These are phyloP conservation scores for Trapa incisa DNA, from an alignment of 345 rosid genomes.

Conservation along the genomic window DNA sequence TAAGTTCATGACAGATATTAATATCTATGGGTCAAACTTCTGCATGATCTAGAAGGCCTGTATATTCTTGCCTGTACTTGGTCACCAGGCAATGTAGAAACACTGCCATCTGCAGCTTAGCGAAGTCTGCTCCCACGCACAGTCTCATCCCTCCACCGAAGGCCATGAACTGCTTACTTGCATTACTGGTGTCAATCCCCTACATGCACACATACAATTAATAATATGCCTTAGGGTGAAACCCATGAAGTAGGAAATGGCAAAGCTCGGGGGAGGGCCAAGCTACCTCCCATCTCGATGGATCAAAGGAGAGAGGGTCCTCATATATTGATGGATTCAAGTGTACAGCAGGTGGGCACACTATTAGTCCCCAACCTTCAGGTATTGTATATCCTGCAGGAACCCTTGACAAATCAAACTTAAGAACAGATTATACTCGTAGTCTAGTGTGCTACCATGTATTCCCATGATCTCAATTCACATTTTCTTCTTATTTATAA, in stretches of 20 bases:
- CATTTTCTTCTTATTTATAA: no score
- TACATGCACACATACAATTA: no score
- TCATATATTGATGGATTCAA: slow-evolving; percentile 55
- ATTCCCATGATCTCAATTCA: no score
- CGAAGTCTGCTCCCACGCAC: slow-evolving; percentile 86
- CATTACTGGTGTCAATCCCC: slow-evolving; percentile 32
- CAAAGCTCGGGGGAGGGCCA: slow-evolving; percentile 4
- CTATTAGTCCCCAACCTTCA: slow-evolving; percentile 86
- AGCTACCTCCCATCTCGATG: slow-evolving; percentile 68
- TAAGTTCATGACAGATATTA: slow-evolving; percentile 3
- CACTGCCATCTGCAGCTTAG: slow-evolving; percentile 76
- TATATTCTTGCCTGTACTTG: slow-evolving; percentile 49
- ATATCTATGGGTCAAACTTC: no score
- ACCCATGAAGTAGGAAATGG: background rate
- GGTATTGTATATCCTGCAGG: slow-evolving; percentile 79
- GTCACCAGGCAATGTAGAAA: slow-evolving; percentile 77
- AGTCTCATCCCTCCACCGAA: slow-evolving; percentile 98
- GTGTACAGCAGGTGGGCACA: slow-evolving; percentile 92
- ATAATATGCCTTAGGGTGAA: no score
- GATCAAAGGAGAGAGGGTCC: slow-evolving; percentile 42
- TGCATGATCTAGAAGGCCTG: background rate
- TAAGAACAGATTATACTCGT: background rate
- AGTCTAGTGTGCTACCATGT: no score
- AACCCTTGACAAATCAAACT: background rate
- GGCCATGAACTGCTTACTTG: slow-evolving; percentile 78